phyloP scores from a whole-genome alignment of 2,329 filamentous ascomycete genomes.

The Arachnopeziza araneosa region DNA sequence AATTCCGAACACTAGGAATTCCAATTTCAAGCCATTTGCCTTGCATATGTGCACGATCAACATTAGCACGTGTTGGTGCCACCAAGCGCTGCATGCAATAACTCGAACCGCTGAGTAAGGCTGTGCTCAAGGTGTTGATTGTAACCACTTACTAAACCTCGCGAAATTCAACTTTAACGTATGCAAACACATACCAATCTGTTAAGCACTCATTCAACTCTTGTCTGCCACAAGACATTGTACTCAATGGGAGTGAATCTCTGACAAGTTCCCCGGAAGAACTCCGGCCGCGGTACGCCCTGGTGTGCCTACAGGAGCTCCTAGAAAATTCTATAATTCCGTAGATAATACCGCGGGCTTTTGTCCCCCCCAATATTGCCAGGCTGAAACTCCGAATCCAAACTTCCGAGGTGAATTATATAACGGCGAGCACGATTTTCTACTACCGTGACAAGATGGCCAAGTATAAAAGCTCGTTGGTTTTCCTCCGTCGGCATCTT shows the following conservation, averaged over 20 bases:
- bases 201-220: too few relatives aligned
- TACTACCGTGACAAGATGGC: constrained; percentile 13
- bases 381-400: constrained; percentile 22
- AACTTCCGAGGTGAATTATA: constrained; percentile 21
- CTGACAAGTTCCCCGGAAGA: too few relatives aligned
- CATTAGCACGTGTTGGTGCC: constrained; percentile 29
- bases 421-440: constrained; percentile 16
- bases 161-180: too few relatives aligned
- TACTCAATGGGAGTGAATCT: too few relatives aligned
- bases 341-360: constrained; percentile 25
- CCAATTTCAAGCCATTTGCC: constrained; percentile 31
- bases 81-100: constrained; percentile 33
- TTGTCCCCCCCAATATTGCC: constrained; percentile 21
- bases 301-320: too few relatives aligned
- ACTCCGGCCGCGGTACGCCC: too few relatives aligned
- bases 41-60: constrained; percentile 30
- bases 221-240: too few relatives aligned
- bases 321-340: constrained; percentile 18
- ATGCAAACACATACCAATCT: too few relatives aligned
- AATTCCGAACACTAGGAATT: constrained; percentile 27
- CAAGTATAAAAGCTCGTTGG: constrained; percentile 1
- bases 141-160: too few relatives aligned
- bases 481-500: constrained; percentile 1
- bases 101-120: constrained; percentile 30
- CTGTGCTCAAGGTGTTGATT: constrained; percentile 33